Evolutionary conservation across 179 eudicot species (phyloP), one percentile per base, ranked within the genome.

Genomic region (Camellia oleifera): DNA sequence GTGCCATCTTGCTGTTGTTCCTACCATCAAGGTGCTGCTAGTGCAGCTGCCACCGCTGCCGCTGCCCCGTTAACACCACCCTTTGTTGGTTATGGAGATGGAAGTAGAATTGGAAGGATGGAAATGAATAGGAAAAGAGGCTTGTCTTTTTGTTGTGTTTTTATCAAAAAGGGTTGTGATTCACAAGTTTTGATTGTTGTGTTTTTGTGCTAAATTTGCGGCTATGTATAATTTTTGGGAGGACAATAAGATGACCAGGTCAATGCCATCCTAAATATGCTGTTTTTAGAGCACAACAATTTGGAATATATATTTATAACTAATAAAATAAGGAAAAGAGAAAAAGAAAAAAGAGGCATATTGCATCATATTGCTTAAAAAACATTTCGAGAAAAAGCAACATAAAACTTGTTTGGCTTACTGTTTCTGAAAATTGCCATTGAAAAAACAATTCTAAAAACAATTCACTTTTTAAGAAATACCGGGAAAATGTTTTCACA

Each of bases 101-200:
- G 26, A 48, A 64, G 20, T 66, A 9, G 5, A 48, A 2, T 32
- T 6, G 78, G 61, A 46, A 7, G 61, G 58, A 26, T 10, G 40
- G 72, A 18, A 77, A 7, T 2, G 3, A 32, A 18, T 10, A 50
- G 23, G 20, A 46, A 14, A 9, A 53, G 66, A 78, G 11, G 77
- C 9, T 68, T 15, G 72, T 56, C 75, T 66, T 56, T 61, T 66
- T 46, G 56, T 72, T 48, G 48, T 52, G 68, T n/a, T 26, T 56
- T 18, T 46, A 26, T 45, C 64, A 57, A 12, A 44, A 58, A 48
- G 26, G 78, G 73, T 72, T 82, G 73, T 77, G 81, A 81, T 78
- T 45, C 73, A 50, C 72, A 65, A 77, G 50, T 58, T 20, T 2
- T 70, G 1, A 66, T 17, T 61, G 61, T 42, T 71, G 7, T 64